Evolutionary conservation across 441 rosid genomes (phyloP).

Genomic region (Pelargonium australe): DNA sequence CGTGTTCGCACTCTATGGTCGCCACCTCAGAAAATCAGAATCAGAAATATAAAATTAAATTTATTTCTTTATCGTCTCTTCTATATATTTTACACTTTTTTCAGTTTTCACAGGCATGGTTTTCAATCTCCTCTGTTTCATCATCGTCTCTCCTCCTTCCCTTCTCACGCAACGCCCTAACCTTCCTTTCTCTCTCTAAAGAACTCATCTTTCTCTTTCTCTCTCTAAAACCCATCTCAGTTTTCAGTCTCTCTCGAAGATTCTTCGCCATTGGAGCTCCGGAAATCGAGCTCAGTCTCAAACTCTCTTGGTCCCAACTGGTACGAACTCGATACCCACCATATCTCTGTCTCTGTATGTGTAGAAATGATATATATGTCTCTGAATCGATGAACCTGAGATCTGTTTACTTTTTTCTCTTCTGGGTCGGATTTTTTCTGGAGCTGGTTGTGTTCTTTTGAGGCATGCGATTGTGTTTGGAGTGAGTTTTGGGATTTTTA

Average conservation of each 20-base stretch:
- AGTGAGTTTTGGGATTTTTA: not conserved
- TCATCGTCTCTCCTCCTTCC: not conserved
- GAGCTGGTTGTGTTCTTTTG: too few relatives aligned
- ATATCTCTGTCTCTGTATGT: not conserved
- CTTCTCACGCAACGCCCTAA: not conserved
- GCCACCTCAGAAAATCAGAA: not conserved
- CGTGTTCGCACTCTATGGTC: not conserved
- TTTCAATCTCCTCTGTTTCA: not conserved
- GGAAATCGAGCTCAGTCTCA: not conserved
- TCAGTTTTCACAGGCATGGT: not conserved
- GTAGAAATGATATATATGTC: not conserved
- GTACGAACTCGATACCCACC: slow-evolving; percentile 1
- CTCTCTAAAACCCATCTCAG: not conserved
- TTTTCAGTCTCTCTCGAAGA: not conserved
- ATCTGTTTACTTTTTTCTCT: not conserved
- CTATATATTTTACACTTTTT: not conserved
- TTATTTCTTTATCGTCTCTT: not conserved
- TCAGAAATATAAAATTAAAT: not conserved
- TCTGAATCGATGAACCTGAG: not conserved
- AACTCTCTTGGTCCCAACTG: not conserved
- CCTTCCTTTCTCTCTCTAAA: not conserved
- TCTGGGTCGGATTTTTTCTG: too few relatives aligned
- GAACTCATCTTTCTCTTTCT: not conserved
- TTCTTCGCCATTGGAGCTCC: not conserved
- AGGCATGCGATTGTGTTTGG: not conserved